Evolutionary conservation across 352 stramenopile species (phyloP).

Genomic region (Pythium apleroticum): DNA sequence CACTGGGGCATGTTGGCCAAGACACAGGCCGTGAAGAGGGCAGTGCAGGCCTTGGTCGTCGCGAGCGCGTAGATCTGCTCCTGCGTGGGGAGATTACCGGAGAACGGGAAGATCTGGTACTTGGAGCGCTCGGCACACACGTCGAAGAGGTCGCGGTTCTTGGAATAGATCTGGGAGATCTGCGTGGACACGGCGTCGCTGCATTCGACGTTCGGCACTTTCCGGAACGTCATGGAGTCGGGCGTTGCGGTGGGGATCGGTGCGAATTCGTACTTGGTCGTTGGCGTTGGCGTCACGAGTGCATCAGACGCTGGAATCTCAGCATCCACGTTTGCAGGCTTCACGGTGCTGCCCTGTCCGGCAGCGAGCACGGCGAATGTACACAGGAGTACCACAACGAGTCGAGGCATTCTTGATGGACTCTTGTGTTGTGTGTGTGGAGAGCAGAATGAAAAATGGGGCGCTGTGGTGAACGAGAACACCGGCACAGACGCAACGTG

Average conservation of each 20-base stretch:
- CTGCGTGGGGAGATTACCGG: conserved; percentile 38
- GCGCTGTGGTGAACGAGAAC: background rate
- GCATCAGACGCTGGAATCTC: background rate
- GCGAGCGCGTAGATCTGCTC: conserved; percentile 45
- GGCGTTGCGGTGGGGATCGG: background rate
- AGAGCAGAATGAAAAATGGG: background rate
- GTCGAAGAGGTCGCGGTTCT: conserved; percentile 54
- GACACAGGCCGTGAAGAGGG: conserved; percentile 51
- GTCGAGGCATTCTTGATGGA: background rate
- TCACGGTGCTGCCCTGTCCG: background rate
- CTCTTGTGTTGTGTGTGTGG: background rate
- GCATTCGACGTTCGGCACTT: conserved; percentile 14
- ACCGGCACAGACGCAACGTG: background rate
- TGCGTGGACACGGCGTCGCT: conserved; percentile 4
- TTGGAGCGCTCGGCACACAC: conserved; percentile 40
- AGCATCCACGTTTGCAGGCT: background rate
- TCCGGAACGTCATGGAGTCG: conserved; percentile 8
- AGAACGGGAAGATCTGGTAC: conserved; percentile 67
- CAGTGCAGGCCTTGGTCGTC: conserved; percentile 42
- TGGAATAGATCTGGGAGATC: conserved; percentile 50
- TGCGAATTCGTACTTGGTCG: background rate
- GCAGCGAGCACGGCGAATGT: background rate
- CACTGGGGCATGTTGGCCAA: conserved; percentile 49
- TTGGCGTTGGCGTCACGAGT: background rate
- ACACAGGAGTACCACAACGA: background rate